Evolutionary conservation across 108 stramenopile species (phyloP).

Genomic region (Nitzschia sp.): DNA sequence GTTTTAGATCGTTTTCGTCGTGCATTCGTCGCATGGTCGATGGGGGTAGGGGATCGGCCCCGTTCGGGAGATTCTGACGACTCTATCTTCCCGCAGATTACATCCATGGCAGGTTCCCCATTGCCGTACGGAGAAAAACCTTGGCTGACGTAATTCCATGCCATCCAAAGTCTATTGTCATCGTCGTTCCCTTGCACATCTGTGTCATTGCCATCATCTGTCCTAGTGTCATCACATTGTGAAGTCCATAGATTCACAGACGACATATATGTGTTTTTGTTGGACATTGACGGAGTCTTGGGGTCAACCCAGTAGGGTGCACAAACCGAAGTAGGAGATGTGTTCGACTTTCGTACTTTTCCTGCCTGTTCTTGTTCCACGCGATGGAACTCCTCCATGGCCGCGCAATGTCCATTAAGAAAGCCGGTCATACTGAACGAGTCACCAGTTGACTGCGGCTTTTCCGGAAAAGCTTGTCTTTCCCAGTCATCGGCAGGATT

Average conservation of each 20-base stretch:
- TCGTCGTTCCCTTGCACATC: neutral
- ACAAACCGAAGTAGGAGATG: neutral
- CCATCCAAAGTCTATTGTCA: neutral
- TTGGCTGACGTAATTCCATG: neutral
- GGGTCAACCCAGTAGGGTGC: neutral
- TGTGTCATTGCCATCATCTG: no score
- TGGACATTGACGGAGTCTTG: neutral
- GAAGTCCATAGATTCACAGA: slow-evolving; percentile 4
- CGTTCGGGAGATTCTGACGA: neutral
- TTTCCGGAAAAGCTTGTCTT: neutral
- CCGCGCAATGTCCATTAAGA: neutral
- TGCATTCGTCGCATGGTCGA: neutral
- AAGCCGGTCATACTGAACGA: neutral
- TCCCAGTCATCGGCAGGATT: neutral
- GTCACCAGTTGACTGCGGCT: neutral
- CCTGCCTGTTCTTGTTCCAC: neutral
- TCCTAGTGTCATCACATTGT: neutral
- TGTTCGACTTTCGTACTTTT: neutral
- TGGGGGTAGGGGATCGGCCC: slow-evolving; percentile 4
- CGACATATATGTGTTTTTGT: neutral
- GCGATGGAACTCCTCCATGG: neutral
- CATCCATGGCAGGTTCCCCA: neutral
- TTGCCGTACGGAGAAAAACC: slow-evolving; percentile 3
- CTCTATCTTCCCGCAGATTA: no score
- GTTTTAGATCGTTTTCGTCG: neutral